phyloP scores from a whole-genome alignment of 2,329 filamentous ascomycete genomes.

The Aspergillus nomiae region DNA sequence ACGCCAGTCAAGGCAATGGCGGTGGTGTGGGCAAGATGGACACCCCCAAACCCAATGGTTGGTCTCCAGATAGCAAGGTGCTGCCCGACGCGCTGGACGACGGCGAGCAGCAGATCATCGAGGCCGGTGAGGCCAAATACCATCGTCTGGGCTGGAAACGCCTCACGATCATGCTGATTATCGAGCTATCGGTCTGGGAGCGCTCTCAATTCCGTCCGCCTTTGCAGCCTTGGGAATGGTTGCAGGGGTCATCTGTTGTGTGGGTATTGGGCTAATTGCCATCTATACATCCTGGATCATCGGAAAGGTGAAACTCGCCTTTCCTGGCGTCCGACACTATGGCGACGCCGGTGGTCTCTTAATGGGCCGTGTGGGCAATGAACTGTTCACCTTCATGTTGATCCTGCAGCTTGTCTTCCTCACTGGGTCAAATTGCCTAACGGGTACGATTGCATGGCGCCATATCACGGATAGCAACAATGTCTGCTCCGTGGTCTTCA shows the following conservation, averaged over 20 bases:
- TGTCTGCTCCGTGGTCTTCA: constrained; percentile 27
- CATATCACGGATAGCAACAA: constrained; percentile 36
- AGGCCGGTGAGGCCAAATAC: constrained; percentile 12
- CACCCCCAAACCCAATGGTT: not conserved
- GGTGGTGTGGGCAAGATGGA: not conserved
- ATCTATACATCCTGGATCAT: constrained; percentile 45
- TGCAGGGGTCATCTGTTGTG: constrained; percentile 43
- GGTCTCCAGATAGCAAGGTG: not conserved
- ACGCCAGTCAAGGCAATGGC: not conserved
- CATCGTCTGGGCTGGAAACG: constrained; percentile 51
- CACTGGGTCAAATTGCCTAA: constrained; percentile 47
- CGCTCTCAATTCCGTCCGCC: constrained; percentile 46
- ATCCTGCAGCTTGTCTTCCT: constrained; percentile 44
- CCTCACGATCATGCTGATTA: constrained; percentile 50
- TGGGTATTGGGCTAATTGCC: constrained; percentile 40
- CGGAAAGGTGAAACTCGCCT: constrained; percentile 37
- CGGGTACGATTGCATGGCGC: constrained; percentile 48
- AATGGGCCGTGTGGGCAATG: constrained; percentile 45
- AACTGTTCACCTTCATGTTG: constrained; percentile 45
- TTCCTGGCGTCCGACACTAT: constrained; percentile 44
- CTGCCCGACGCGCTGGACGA: not conserved
- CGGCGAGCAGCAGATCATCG: not conserved
- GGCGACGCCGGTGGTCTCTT: constrained; percentile 46
- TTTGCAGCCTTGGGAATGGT: constrained; percentile 49
- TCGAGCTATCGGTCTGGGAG: constrained; percentile 53